Evolutionary conservation across 129 eudicot genomes (phyloP).

Genomic region (Helianthus tuberosus): DNA sequence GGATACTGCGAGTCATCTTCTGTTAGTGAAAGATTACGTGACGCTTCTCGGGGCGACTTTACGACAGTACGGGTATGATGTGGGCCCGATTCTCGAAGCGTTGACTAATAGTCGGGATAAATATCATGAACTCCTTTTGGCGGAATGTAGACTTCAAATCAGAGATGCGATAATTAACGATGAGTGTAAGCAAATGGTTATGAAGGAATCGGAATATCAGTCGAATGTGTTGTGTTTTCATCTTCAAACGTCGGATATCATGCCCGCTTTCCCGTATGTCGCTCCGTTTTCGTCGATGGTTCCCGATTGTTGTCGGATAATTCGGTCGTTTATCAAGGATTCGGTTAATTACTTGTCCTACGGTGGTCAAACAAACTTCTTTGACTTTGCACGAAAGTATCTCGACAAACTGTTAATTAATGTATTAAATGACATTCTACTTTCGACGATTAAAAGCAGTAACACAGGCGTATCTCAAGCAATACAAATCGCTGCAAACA

Average conservation of each 20-base stretch:
- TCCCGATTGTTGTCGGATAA: conserved; percentile 84
- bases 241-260: conserved; percentile 78
- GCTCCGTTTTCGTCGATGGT: conserved; percentile 95
- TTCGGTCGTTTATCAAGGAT: conserved; percentile 78
- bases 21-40: conserved; percentile 84
- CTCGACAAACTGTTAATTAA: conserved; percentile 79
- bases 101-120: conserved; percentile 74
- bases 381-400: conserved; percentile 72
- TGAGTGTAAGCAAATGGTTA: conserved; percentile 74
- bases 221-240: conserved; percentile 73
- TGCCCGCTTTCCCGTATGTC: conserved; percentile 94
- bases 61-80: conserved; percentile 85
- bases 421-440: conserved; percentile 65
- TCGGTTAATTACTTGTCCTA: conserved; percentile 81
- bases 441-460: conserved; percentile 51
- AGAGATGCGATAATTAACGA: conserved; percentile 62
- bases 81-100: conserved; percentile 59
- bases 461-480: conserved; percentile 71
- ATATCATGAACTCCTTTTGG: conserved; percentile 81
- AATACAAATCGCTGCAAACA: conserved; percentile 90
- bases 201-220: conserved; percentile 91
- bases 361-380: conserved; percentile 72
- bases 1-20: conserved; percentile 77
- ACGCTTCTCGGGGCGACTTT: conserved; percentile 84
- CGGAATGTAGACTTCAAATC: conserved; percentile 73